Evolutionary conservation across 129 eudicot species (phyloP).

Genomic region (Tanacetum coccineum): DNA sequence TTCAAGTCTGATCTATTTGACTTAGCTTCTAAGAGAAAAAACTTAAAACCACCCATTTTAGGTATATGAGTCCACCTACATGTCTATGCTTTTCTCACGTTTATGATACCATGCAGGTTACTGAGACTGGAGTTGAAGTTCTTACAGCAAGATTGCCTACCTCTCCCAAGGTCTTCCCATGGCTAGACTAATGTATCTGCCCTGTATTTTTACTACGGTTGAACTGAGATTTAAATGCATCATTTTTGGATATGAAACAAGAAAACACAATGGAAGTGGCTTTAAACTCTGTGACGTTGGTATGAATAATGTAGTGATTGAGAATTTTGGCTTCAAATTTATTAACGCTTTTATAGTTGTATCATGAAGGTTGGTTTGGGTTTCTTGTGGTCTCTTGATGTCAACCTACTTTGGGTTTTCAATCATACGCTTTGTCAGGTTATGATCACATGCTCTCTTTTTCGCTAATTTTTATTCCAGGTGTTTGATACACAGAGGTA

Average conservation of each 20-base stretch:
- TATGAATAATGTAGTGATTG: conserved; percentile 27
- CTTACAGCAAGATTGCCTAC: conserved; percentile 86
- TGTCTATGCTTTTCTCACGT: neutral
- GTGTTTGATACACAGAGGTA: too few relatives aligned
- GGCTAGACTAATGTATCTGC: conserved; percentile 37
- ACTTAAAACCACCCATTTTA: neutral
- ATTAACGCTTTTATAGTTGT: neutral
- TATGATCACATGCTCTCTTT: neutral
- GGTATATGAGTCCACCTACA: neutral
- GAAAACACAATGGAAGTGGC: neutral
- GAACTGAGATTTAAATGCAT: conserved; percentile 14
- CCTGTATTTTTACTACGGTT: neutral
- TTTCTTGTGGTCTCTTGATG: too few relatives aligned
- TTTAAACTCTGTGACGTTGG: conserved; percentile 7
- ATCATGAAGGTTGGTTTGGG: too few relatives aligned
- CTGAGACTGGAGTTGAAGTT: conserved; percentile 95
- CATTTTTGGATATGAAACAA: conserved; percentile 18
- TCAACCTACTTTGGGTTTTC: too few relatives aligned
- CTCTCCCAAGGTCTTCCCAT: conserved; percentile 85
- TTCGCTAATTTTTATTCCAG: too few relatives aligned
- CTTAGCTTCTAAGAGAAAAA: too few relatives aligned
- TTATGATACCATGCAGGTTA: conserved; percentile 50
- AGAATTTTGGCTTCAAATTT: conserved; percentile 19
- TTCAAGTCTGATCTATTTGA: too few relatives aligned
- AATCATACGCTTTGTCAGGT: too few relatives aligned